Conservation (phyloP, 441 rosid genomes). For the Arabidopsis hybrid region DNA sequence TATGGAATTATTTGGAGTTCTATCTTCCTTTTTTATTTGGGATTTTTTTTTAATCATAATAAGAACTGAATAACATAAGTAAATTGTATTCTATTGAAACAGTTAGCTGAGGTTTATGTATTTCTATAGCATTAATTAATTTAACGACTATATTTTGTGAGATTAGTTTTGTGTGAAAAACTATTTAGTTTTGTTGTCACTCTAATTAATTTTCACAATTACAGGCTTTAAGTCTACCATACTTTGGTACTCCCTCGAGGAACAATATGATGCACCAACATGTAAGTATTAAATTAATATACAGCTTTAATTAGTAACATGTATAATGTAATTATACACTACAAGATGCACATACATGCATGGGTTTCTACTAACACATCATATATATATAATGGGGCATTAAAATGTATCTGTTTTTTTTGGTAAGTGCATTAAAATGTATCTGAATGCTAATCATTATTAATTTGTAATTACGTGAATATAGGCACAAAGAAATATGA, state of each 20-base stretch:
- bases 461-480: constrained; percentile 9
- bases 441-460: neutral
- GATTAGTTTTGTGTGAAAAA: neutral
- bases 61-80: neutral
- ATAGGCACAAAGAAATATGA: constrained; percentile 75
- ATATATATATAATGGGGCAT: neutral
- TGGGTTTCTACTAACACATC: constrained; percentile 11
- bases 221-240: constrained; percentile 90
- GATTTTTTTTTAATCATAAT: too few species aligned
- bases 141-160: neutral
- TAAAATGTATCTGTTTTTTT: too few species aligned
- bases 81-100: neutral
- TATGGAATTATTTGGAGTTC: neutral
- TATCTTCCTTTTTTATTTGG: neutral
- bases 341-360: constrained; percentile 2
- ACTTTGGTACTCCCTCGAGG: constrained; percentile 72
- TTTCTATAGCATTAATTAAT: neutral
- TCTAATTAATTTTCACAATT: neutral
- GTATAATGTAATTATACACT: neutral
- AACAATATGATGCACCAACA: constrained; percentile 61
- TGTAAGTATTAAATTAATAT: constrained; percentile 29
- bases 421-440: neutral
- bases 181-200: neutral
- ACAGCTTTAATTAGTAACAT: neutral
- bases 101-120: neutral